phyloP scores from a whole-genome alignment of 768 basidiomycete species.

The Pleurotus platypus region DNA sequence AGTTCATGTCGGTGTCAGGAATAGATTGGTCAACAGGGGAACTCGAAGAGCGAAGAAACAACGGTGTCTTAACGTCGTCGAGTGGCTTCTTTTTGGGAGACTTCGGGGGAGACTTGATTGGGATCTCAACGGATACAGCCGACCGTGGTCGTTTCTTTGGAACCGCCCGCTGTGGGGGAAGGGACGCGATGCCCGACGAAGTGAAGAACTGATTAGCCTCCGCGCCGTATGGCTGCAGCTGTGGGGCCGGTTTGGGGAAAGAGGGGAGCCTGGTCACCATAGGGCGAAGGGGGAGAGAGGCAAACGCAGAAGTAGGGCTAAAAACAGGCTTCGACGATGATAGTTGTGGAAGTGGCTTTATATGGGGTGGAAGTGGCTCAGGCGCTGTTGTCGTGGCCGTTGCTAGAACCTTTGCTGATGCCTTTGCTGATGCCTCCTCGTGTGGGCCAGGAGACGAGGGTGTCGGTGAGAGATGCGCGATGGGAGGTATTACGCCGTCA shows the following conservation, averaged over 20 bases:
- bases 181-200: no score
- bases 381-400: background rate
- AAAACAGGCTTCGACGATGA: background rate
- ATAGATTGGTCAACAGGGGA: background rate
- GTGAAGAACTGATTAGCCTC: no score
- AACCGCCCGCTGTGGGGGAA: no score
- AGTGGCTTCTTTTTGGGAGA: background rate
- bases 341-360: background rate
- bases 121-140: background rate
- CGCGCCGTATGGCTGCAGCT: no score
- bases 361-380: background rate
- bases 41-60: background rate
- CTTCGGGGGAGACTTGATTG: background rate
- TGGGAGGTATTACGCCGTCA: background rate
- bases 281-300: no score
- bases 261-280: no score
- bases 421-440: no score
- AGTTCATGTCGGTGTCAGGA: background rate
- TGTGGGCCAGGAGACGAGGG: background rate
- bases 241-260: no score
- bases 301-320: background rate
- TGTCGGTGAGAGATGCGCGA: background rate
- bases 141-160: background rate
- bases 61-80: background rate
- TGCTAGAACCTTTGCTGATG: no score